Evolutionary conservation across 768 basidiomycete genomes (phyloP), one percentile per base, ranked within the genome.

Genomic region (Phaffia tasmanica): DNA sequence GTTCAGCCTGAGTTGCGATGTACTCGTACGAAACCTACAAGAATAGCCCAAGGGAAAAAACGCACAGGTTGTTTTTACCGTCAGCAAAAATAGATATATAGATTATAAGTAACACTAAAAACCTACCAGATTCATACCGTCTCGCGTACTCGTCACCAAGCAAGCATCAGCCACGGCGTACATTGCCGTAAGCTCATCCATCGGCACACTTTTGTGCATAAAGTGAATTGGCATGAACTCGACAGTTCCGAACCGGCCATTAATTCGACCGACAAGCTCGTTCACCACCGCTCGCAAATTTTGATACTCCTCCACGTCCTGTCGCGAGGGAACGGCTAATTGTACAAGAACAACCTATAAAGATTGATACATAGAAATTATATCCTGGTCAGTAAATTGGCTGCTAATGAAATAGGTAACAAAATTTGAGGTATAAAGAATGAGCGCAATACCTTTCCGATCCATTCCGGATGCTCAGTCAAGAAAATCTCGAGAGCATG

Each of bases 221-320:
- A 95, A 98, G 77, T 98, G 95, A 68, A 99, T 98, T 7, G 95
- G 95, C 90, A 97, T 95, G 76, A 94, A 98, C 72, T 99, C 95
- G 74, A 98, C 92, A 1, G 95, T 98, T 35, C 95, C 95, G 73
- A 99, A 99, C 11, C 92, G 87, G 9, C 95, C 95, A 75, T 99
- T 99, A 78, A 99, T 98, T 29, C 94, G 85, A 1, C 95, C 95
- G 35, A 99, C 95, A 58, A 99, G 84, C 76, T 99, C 93, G 79
- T 98, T 98, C 62, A 98, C 92, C 1, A 88, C 89, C 21, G 91
- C 85, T 19, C 95, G 85, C 68, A 98, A 78, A 78, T 97, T 98
- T 77, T 99, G 95, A 75, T 99, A 99, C 78, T 99, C 95, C 77
- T 99, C 95, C 62, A 99, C 95, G 74, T 98, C 95, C 77, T 95